These are phyloP conservation scores for Cryptococcus sp. DNA, from an alignment of 1,284 basidiomycete species.

Conservation along the genomic window DNA sequence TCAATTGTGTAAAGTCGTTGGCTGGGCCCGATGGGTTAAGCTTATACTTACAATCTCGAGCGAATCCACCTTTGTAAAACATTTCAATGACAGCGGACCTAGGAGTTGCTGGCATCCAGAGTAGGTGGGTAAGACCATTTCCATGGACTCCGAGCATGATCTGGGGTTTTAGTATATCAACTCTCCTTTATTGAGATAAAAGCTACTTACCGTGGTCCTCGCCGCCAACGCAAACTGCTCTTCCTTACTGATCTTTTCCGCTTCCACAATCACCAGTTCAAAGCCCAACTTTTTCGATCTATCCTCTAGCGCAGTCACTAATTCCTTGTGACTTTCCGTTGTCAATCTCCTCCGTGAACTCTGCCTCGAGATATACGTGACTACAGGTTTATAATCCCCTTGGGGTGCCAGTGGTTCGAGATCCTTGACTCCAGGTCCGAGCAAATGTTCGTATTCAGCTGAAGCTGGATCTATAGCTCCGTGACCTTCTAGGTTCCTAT, in stretches of 20 bases:
- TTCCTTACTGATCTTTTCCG: conserved; percentile 44
- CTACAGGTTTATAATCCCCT: conserved; percentile 52
- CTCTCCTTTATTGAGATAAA: not conserved
- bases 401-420: conserved; percentile 19
- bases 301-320: conserved; percentile 58
- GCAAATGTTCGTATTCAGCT: conserved; percentile 18
- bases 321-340: conserved; percentile 56
- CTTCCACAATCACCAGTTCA: conserved; percentile 55
- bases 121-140: conserved; percentile 47
- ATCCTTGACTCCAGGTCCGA: conserved; percentile 38
- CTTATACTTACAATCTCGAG: conserved; percentile 38
- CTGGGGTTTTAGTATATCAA: conserved; percentile 11
- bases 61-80: conserved; percentile 45
- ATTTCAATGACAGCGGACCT: conserved; percentile 47
- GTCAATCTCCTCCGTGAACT: conserved; percentile 56
- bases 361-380: conserved; percentile 73
- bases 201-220: conserved; percentile 40
- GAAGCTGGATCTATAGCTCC: conserved; percentile 39
- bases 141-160: conserved; percentile 50
- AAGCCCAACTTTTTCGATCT: conserved; percentile 57
- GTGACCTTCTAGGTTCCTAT: conserved; percentile 42
- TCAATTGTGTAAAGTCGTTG: not conserved
- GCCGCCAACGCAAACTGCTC: conserved; percentile 46
- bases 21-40: not conserved
- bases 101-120: conserved; percentile 48